Evolutionary conservation across 176 grass and related monocot species (phyloP).

Genomic region (Raddia distichophylla): DNA sequence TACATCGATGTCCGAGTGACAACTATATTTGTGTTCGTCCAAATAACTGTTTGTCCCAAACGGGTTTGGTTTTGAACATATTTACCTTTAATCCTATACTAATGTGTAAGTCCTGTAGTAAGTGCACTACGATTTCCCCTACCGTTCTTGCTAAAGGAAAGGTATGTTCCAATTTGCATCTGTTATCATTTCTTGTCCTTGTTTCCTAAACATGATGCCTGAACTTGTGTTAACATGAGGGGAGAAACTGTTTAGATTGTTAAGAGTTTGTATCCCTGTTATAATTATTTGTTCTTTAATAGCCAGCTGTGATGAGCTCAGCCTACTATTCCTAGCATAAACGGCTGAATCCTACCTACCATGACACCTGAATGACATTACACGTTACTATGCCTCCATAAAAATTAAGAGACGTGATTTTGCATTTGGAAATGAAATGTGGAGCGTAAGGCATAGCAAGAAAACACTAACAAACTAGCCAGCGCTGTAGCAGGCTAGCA

Average conservation of each 20-base stretch:
- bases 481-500: not conserved
- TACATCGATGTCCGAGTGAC: not conserved
- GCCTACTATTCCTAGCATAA: not conserved
- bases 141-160: too few relatives aligned
- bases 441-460: not conserved
- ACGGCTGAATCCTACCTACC: not conserved
- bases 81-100: not conserved
- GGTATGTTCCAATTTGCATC: too few relatives aligned
- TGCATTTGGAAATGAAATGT: not conserved
- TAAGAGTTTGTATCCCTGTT: not conserved
- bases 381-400: not conserved
- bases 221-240: not conserved
- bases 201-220: not conserved
- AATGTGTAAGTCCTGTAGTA: not conserved
- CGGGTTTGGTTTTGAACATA: not conserved
- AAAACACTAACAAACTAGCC: not conserved
- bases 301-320: not conserved
- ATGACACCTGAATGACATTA: not conserved
- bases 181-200: not conserved
- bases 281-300: not conserved
- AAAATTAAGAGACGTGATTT: not conserved
- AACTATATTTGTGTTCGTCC: not conserved
- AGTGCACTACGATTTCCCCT: not conserved
- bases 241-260: not conserved
- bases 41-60: not conserved